Evolutionary conservation across 2,329 filamentous ascomycete genomes (phyloP).

Genomic region (Davidsoniella neocaledoniae): DNA sequence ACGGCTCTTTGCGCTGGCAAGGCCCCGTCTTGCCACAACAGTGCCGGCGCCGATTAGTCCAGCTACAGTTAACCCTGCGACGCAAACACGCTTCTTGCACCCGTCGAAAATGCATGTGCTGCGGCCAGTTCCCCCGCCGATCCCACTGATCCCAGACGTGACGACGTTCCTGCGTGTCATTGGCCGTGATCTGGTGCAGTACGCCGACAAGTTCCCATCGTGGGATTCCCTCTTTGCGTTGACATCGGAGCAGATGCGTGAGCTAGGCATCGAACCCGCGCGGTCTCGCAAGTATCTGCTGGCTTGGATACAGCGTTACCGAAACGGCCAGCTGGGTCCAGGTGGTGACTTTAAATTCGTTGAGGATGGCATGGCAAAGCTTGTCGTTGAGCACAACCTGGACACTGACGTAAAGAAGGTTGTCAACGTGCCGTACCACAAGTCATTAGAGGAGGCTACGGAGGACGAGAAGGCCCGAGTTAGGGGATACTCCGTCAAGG

Average conservation of each 20-base stretch:
- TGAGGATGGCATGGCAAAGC: slow-evolving; percentile 33
- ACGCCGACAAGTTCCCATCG: slow-evolving; percentile 71
- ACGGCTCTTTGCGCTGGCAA: slow-evolving; percentile 1
- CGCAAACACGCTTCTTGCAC: slow-evolving; percentile 1
- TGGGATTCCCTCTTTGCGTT: slow-evolving; percentile 85
- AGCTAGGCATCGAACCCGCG: slow-evolving; percentile 74
- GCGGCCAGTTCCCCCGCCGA: slow-evolving; percentile 32
- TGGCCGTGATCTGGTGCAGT: slow-evolving; percentile 67
- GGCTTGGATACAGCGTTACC: slow-evolving; percentile 73
- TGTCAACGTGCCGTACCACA: slow-evolving; percentile 36
- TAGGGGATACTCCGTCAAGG: slow-evolving; percentile 48
- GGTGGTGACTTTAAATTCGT: slow-evolving; percentile 72
- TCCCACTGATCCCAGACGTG: slow-evolving; percentile 72
- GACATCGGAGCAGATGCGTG: slow-evolving; percentile 58
- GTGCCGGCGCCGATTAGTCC: too few species aligned
- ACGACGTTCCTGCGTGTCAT: slow-evolving; percentile 79
- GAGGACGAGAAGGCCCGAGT: slow-evolving; percentile 28
- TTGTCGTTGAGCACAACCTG: slow-evolving; percentile 24
- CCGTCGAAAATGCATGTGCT: slow-evolving; percentile 7
- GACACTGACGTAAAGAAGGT: slow-evolving; percentile 33
- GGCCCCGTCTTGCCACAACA: neutral
- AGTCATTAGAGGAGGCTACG: slow-evolving; percentile 18
- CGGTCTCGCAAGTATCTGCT: slow-evolving; percentile 70
- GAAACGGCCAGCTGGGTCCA: slow-evolving; percentile 58
- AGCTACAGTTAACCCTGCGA: neutral